Evolutionary conservation across 148 eudicot genomes (phyloP).

Genomic region (Simmondsia chinensis): DNA sequence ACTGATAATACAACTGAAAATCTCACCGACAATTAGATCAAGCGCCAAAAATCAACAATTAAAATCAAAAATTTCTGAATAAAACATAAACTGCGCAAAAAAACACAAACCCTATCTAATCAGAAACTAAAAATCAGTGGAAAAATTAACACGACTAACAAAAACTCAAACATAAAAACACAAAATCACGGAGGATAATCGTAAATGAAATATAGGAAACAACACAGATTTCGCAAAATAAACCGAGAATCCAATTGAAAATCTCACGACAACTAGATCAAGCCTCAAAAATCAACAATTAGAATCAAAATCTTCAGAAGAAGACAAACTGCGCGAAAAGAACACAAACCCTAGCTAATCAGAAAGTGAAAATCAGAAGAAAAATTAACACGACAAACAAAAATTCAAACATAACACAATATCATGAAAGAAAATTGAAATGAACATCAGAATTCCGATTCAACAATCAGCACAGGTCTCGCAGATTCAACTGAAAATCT

Average conservation of each 20-base stretch:
- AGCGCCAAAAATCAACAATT: neutral
- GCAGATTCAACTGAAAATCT: conserved; percentile 5
- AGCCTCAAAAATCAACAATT: neutral
- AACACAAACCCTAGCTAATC: too few species aligned
- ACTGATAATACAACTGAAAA: conserved; percentile 7
- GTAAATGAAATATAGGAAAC: neutral
- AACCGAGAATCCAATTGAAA: conserved; percentile 7
- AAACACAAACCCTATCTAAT: too few species aligned
- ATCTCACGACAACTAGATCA: neutral
- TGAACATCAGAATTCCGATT: too few species aligned
- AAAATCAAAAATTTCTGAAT: too few species aligned
- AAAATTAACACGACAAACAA: too few species aligned
- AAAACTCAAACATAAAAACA: neutral
- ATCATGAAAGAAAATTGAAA: neutral
- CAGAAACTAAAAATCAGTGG: too few species aligned
- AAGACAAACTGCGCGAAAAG: too few species aligned
- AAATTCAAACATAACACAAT: neutral
- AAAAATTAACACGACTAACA: too few species aligned
- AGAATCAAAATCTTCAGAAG: too few species aligned
- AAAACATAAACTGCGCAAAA: too few species aligned
- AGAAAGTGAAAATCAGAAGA: too few species aligned
- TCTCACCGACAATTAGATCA: neutral
- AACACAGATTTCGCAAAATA: conserved; percentile 1
- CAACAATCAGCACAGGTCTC: conserved; percentile 1
- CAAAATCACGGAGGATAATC: neutral